These are phyloP conservation scores for Puccinia novopanici DNA, from an alignment of 1,284 basidiomycete species.

Conservation along the genomic window DNA sequence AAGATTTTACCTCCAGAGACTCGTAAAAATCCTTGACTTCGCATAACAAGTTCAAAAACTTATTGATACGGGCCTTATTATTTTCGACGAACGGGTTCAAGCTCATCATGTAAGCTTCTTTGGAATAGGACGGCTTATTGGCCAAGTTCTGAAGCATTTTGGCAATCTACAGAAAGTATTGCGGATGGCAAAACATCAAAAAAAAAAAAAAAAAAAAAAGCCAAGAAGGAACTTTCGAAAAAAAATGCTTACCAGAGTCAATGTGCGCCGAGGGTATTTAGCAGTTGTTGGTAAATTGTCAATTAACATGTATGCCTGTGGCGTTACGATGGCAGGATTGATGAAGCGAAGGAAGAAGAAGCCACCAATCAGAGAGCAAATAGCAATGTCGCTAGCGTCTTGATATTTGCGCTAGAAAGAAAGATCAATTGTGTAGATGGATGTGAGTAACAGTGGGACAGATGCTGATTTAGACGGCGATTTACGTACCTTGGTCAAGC, in stretches of 20 bases:
- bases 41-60: slow-evolving; percentile 92
- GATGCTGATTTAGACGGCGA: not conserved
- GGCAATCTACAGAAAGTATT: slow-evolving; percentile 80
- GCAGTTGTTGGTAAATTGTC: slow-evolving; percentile 81
- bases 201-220: too few relatives aligned
- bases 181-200: slow-evolving; percentile 28
- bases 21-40: slow-evolving; percentile 99
- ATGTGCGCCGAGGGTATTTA: slow-evolving; percentile 90
- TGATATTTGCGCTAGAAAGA: slow-evolving; percentile 86
- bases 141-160: slow-evolving; percentile 99
- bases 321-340: slow-evolving; percentile 99
- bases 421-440: not conserved
- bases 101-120: slow-evolving; percentile 97
- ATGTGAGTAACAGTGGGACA: slow-evolving; percentile 27
- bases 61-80: slow-evolving; percentile 95
- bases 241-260: slow-evolving; percentile 73
- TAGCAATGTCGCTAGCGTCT: slow-evolving; percentile 93
- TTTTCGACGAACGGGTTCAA: slow-evolving; percentile 97
- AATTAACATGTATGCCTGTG: slow-evolving; percentile 99
- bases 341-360: slow-evolving; percentile 99
- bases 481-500: slow-evolving; percentile 77
- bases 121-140: slow-evolving; percentile 96
- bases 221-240: not conserved
- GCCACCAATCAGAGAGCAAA: slow-evolving; percentile 96
- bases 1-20: slow-evolving; percentile 77